A percentile compares a stretch with the other conserved stretches of the same genome.
These are phyloP conservation scores for Alternaria alternata DNA, from an alignment of 2,329 filamentous ascomycete genomes.

Conservation along the genomic window DNA sequence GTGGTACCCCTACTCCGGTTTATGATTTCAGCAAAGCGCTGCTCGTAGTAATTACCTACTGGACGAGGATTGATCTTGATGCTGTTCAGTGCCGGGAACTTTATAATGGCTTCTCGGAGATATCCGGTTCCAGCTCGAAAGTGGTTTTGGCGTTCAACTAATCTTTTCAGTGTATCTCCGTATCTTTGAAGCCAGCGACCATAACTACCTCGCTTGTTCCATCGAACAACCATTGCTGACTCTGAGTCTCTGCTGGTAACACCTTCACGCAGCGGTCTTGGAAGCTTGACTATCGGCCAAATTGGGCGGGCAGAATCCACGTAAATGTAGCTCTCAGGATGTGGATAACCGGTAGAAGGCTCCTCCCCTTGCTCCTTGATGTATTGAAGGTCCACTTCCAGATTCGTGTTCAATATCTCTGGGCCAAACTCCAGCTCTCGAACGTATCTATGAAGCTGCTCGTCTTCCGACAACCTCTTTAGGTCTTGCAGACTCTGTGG, in stretches of 20 bases:
- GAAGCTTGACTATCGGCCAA: background rate
- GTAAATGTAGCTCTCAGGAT: background rate
- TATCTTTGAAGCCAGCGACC: background rate
- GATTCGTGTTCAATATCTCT: background rate
- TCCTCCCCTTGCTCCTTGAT: background rate
- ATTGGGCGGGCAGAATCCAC: background rate
- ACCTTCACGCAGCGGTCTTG: background rate
- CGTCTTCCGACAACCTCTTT: background rate
- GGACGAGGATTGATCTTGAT: conserved; percentile 1
- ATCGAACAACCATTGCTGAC: background rate
- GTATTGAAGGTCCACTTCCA: conserved; percentile 2
- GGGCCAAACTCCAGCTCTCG: conserved; percentile 1
- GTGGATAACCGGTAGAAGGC: background rate
- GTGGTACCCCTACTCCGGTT: background rate
- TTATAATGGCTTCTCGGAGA: background rate
- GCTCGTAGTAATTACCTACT: background rate
- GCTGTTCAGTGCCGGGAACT: background rate
- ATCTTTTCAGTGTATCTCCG: background rate
- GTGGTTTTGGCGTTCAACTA: background rate
- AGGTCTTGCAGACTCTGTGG: background rate
- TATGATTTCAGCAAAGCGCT: background rate
- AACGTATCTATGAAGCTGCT: background rate
- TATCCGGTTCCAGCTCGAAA: background rate
- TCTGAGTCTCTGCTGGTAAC: background rate
- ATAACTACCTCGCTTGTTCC: background rate